These are phyloP conservation scores for Curvularia sp. DNA, from an alignment of 2,329 filamentous ascomycete genomes.

Conservation along the genomic window DNA sequence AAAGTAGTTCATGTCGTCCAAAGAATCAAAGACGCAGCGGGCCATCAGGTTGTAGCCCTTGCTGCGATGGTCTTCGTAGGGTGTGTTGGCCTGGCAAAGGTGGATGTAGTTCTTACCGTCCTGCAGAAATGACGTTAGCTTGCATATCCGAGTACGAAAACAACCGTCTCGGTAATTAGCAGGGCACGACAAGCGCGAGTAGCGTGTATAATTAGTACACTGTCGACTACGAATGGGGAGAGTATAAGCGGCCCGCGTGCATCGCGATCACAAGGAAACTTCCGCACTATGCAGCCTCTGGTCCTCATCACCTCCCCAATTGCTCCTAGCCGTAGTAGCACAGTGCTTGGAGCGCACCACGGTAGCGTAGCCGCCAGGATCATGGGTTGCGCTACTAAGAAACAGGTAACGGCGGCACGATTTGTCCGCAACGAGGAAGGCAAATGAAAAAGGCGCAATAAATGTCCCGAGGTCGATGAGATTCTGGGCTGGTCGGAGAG, in stretches of 20 bases:
- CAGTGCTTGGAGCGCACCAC: neutral
- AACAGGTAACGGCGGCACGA: conserved; percentile 4
- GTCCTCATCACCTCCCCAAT: conserved; percentile 20
- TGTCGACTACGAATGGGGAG: neutral
- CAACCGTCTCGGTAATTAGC: conserved; percentile 2
- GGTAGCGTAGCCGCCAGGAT: conserved; percentile 15
- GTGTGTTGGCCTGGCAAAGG: conserved; percentile 61
- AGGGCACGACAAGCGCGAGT: neutral
- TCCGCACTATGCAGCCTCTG: conserved; percentile 17
- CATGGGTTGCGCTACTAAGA: conserved; percentile 11
- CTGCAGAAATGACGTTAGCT: conserved; percentile 52
- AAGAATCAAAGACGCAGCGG: conserved; percentile 67
- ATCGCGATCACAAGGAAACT: conserved; percentile 4
- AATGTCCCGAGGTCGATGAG: conserved; percentile 19
- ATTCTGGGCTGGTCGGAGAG: conserved; percentile 24
- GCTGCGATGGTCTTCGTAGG: conserved; percentile 65
- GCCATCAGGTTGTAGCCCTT: conserved; percentile 72
- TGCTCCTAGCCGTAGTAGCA: conserved; percentile 12
- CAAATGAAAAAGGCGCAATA: conserved; percentile 3
- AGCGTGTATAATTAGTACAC: conserved; percentile 9
- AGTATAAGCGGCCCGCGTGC: conserved; percentile 7
- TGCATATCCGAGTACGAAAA: conserved; percentile 8
- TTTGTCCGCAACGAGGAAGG: neutral
- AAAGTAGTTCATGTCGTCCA: conserved; percentile 75
- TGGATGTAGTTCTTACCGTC: conserved; percentile 75